A percentile compares a stretch with the other conserved stretches of the same genome.
Evolutionary conservation across 2,329 filamentous ascomycete species (phyloP).

Genomic region (Penicillium sp.): DNA sequence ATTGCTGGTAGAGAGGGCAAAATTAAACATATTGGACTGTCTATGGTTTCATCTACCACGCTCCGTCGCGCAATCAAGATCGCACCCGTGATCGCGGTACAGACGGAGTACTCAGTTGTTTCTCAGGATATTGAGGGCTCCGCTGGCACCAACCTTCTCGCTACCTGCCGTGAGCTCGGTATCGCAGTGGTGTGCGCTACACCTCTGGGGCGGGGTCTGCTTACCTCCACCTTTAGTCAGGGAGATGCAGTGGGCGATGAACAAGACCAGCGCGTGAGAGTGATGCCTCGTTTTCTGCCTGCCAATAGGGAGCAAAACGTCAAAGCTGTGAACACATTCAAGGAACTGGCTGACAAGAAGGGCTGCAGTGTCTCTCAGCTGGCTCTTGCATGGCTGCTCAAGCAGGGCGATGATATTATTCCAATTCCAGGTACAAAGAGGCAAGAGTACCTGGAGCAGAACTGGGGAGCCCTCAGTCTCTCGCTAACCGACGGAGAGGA

Average conservation of each 20-base stretch:
- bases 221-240: conserved; percentile 22
- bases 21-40: conserved; percentile 48
- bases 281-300: conserved; percentile 10
- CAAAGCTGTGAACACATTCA: background rate
- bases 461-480: conserved; percentile 11
- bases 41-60: conserved; percentile 41
- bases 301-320: conserved; percentile 12
- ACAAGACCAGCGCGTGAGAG: background rate
- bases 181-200: conserved; percentile 48
- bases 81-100: conserved; percentile 52
- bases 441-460: conserved; percentile 29
- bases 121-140: conserved; percentile 50
- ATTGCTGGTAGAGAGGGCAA: conserved; percentile 3
- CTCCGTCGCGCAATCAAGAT: conserved; percentile 52
- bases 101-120: conserved; percentile 55
- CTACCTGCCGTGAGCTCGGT: conserved; percentile 54
- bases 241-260: conserved; percentile 1
- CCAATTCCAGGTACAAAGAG: conserved; percentile 36
- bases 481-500: conserved; percentile 1
- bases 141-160: conserved; percentile 42
- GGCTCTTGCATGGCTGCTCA: conserved; percentile 13
- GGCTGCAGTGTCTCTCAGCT: conserved; percentile 3
- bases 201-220: conserved; percentile 46
- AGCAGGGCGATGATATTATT: conserved; percentile 48
- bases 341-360: conserved; percentile 2